phyloP scores from a whole-genome alignment of 768 basidiomycete species.

The Pleurotus djamor region DNA sequence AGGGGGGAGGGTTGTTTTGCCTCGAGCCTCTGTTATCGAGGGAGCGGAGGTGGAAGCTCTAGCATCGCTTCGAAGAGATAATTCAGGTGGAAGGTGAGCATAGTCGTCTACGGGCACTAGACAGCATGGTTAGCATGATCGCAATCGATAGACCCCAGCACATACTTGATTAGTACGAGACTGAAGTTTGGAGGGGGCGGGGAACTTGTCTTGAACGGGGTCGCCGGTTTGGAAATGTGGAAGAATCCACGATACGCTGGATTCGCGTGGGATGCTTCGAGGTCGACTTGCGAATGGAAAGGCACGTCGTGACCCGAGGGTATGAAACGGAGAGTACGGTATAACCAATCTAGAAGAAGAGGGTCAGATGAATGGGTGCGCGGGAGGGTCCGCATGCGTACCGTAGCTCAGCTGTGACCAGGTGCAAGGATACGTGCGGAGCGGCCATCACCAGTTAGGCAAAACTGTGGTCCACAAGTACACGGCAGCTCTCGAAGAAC shows the following conservation, averaged over 20 bases:
- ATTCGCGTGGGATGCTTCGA: constrained; percentile 13
- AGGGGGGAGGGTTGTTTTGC: neutral
- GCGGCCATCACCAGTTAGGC: too few species aligned
- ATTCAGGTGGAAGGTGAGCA: constrained; percentile 75
- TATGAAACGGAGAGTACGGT: too few species aligned
- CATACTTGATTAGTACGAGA: constrained; percentile 84
- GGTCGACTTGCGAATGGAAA: constrained; percentile 27
- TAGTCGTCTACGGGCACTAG: constrained; percentile 80
- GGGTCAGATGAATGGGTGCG: too few species aligned
- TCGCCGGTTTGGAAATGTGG: constrained; percentile 89
- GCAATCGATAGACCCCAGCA: constrained; percentile 3
- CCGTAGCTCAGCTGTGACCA: too few species aligned
- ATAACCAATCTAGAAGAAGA: too few species aligned
- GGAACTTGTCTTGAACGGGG: constrained; percentile 74
- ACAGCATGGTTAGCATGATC: neutral
- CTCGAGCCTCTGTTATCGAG: constrained; percentile 31
- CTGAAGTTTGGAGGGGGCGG: constrained; percentile 84
- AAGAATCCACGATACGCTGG: constrained; percentile 82
- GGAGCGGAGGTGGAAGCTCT: constrained; percentile 61
- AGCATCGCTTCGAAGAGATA: constrained; percentile 72
- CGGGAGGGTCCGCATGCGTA: too few species aligned
- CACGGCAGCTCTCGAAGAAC: too few species aligned
- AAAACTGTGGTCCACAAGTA: too few species aligned
- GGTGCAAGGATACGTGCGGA: too few species aligned
- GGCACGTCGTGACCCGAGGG: constrained; percentile 59